phyloP scores from a whole-genome alignment of 495 filamentous ascomycete species.

The Penicillium samsonianum region DNA sequence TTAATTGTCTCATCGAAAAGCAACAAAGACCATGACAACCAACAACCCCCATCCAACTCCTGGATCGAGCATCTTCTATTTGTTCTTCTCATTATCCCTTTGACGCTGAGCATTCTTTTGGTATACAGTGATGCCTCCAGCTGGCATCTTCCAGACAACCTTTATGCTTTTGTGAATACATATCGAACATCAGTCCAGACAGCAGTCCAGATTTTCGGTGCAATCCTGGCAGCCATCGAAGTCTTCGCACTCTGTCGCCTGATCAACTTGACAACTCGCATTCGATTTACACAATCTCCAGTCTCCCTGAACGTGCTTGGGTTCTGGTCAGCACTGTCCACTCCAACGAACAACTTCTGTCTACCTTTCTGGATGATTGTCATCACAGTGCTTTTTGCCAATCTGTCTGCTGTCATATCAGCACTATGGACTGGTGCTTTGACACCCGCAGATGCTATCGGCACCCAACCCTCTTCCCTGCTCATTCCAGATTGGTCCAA shows the following conservation, averaged over 20 bases:
- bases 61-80: conserved; percentile 9
- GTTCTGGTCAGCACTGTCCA: conserved; percentile 20
- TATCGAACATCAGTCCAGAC: conserved; percentile 23
- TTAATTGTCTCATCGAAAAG: not conserved
- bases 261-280: conserved; percentile 16
- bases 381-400: conserved; percentile 22
- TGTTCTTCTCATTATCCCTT: not conserved
- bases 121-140: conserved; percentile 11
- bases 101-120: conserved; percentile 9
- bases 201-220: conserved; percentile 23
- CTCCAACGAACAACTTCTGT: conserved; percentile 3
- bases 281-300: conserved; percentile 10
- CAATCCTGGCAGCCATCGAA: conserved; percentile 9
- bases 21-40: not conserved
- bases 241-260: conserved; percentile 14
- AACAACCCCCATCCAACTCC: not conserved
- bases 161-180: conserved; percentile 14
- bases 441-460: conserved; percentile 26
- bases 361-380: conserved; percentile 15
- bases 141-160: conserved; percentile 12
- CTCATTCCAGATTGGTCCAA: conserved; percentile 32
- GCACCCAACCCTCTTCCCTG: conserved; percentile 6
- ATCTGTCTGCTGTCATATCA: conserved; percentile 23
- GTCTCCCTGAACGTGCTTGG: conserved; percentile 20
- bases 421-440: conserved; percentile 41